Percentiles rank a stretch among this genome's conserved stretches.
These are phyloP conservation scores for Ophiocordyceps camponoti-floridani DNA, from an alignment of 2,329 filamentous ascomycete genomes.

Conservation along the genomic window DNA sequence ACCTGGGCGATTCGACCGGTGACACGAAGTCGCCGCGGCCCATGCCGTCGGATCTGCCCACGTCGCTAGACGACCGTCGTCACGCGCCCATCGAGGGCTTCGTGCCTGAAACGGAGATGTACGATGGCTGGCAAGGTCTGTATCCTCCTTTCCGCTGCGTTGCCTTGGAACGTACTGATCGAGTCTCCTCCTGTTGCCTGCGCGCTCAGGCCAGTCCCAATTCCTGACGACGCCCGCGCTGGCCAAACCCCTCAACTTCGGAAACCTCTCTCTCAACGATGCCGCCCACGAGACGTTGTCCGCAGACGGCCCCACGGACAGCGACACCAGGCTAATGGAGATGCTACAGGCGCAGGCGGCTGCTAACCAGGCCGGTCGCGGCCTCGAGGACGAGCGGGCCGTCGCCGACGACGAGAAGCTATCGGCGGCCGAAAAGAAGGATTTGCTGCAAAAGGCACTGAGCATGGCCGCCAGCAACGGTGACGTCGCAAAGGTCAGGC, in stretches of 20 bases:
- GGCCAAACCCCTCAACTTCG: constrained; percentile 69
- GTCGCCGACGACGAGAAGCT: constrained; percentile 60
- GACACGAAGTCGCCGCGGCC: constrained; percentile 26
- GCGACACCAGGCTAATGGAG: constrained; percentile 76
- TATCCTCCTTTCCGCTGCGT: constrained; percentile 3
- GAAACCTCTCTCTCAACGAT: constrained; percentile 67
- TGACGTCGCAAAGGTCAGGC: constrained; percentile 64
- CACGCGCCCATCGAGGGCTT: constrained; percentile 43
- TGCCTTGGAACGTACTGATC: background rate
- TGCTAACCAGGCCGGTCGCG: constrained; percentile 55
- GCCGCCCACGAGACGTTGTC: constrained; percentile 48
- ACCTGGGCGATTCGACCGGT: constrained; percentile 30
- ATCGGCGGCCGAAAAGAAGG: constrained; percentile 57
- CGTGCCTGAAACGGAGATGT: constrained; percentile 80
- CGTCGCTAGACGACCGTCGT: constrained; percentile 75
- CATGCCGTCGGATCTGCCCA: constrained; percentile 75
- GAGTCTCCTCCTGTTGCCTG: background rate
- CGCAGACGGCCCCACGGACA: constrained; percentile 45
- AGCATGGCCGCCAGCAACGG: constrained; percentile 96
- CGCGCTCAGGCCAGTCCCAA: constrained; percentile 65
- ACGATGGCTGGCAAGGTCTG: constrained; percentile 92
- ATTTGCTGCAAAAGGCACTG: constrained; percentile 68
- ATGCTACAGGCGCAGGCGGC: constrained; percentile 90
- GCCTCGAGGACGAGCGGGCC: constrained; percentile 62
- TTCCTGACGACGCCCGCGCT: constrained; percentile 77